These are phyloP conservation scores for Ophiostoma ips DNA, from an alignment of 2,329 filamentous ascomycete species.

Conservation along the genomic window DNA sequence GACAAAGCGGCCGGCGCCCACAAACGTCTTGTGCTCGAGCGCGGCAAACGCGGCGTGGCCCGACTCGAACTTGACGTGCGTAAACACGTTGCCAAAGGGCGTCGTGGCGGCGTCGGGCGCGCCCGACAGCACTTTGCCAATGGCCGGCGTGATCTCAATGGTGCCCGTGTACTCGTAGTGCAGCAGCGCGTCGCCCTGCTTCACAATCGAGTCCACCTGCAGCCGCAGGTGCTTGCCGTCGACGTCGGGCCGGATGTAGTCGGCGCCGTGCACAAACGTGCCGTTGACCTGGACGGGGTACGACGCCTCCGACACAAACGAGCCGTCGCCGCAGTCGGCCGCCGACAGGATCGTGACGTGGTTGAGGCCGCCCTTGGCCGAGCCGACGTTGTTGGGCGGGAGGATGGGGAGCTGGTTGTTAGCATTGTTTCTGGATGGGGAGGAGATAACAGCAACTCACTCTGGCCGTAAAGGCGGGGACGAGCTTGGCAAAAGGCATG, in stretches of 20 bases:
- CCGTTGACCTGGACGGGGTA: slow-evolving; percentile 27
- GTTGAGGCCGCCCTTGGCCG: slow-evolving; percentile 19
- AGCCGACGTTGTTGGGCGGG: slow-evolving; percentile 19
- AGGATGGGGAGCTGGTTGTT: slow-evolving; percentile 15
- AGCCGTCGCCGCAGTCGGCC: slow-evolving; percentile 16
- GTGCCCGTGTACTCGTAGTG: slow-evolving; percentile 26
- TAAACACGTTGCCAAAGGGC: slow-evolving; percentile 24
- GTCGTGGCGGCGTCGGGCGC: slow-evolving; percentile 24
- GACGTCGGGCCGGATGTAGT: slow-evolving; percentile 27
- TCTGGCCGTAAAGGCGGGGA: slow-evolving; percentile 26
- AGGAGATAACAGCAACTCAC: slow-evolving; percentile 15
- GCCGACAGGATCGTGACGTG: slow-evolving; percentile 18
- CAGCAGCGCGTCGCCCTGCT: slow-evolving; percentile 21
- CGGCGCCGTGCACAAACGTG: slow-evolving; percentile 25
- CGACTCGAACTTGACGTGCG: slow-evolving; percentile 25
- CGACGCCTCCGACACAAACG: slow-evolving; percentile 22
- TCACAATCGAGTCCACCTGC: slow-evolving; percentile 24
- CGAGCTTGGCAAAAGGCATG: slow-evolving; percentile 27
- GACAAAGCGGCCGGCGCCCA: slow-evolving; percentile 27
- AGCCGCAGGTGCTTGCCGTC: slow-evolving; percentile 24
- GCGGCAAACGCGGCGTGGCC: slow-evolving; percentile 21
- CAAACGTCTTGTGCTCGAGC: slow-evolving; percentile 27
- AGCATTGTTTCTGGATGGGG: neutral
- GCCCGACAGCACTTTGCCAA: slow-evolving; percentile 22
- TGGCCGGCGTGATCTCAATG: slow-evolving; percentile 18